Percentiles rank a stretch among this genome's conserved stretches.
These are phyloP conservation scores for Pichia cactophila DNA, from an alignment of 1,139 yeast species.

Conservation along the genomic window DNA sequence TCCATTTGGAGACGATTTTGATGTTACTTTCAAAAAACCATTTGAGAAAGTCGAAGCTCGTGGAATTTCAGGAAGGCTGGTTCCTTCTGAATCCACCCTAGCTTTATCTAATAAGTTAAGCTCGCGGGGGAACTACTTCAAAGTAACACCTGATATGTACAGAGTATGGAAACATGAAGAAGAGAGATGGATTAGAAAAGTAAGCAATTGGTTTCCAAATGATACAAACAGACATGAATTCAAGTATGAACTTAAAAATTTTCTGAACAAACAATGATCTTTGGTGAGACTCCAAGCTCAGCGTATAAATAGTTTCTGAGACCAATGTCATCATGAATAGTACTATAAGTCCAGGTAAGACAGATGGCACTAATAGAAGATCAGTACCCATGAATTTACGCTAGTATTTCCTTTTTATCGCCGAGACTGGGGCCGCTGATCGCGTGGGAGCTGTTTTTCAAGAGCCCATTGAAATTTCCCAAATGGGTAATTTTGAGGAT, in stretches of 20 bases:
- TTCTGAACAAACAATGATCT: slow-evolving; percentile 23
- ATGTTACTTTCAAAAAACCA: slow-evolving; percentile 2
- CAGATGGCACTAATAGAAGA: too few species aligned
- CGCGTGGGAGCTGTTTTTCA: background rate
- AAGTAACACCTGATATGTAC: slow-evolving; percentile 21
- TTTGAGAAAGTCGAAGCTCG: background rate
- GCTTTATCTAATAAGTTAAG: slow-evolving; percentile 10
- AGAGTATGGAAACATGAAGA: slow-evolving; percentile 26
- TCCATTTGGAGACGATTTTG: slow-evolving; percentile 32
- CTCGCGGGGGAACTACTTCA: slow-evolving; percentile 13
- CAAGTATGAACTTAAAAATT: slow-evolving; percentile 25
- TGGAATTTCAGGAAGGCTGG: slow-evolving; percentile 7
- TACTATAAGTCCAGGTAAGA: too few species aligned
- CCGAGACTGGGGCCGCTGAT: background rate
- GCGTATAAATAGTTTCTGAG: too few species aligned
- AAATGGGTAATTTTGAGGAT: slow-evolving; percentile 7
- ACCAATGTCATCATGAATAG: too few species aligned
- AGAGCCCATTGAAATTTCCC: slow-evolving; percentile 5
- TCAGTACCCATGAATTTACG: too few species aligned
- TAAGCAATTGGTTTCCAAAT: slow-evolving; percentile 28
- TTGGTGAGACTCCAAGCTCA: too few species aligned
- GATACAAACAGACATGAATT: slow-evolving; percentile 19
- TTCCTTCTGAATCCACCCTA: slow-evolving; percentile 14
- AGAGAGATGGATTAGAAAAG: slow-evolving; percentile 26
- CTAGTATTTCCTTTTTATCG: background rate